These are phyloP conservation scores for Phoenix dactylifera DNA, from an alignment of 176 grass and related monocot species.

Conservation along the genomic window DNA sequence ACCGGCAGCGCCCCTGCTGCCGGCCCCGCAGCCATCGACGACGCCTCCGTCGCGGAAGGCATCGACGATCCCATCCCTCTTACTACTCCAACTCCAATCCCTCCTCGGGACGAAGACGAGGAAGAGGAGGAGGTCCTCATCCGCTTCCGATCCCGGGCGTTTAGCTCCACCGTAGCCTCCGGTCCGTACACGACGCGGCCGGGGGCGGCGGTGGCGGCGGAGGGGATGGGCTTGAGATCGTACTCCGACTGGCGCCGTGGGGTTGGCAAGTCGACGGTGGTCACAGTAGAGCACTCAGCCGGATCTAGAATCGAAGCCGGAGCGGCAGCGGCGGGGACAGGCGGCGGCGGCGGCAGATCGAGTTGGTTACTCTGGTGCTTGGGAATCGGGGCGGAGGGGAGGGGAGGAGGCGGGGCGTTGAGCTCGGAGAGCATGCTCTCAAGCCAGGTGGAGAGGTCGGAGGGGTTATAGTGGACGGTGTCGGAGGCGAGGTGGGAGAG, in stretches of 20 bases:
- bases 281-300: conserved; percentile 45
- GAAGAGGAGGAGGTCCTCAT: conserved; percentile 75
- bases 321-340: conserved; percentile 28
- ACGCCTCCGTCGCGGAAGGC: conserved; percentile 1
- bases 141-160: conserved; percentile 46
- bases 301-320: too few relatives aligned
- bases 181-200: conserved; percentile 1
- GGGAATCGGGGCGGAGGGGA: conserved; percentile 20
- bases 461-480: conserved; percentile 81
- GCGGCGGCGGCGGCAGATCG: not conserved
- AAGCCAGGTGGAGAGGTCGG: conserved; percentile 70
- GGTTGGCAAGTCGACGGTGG: not conserved
- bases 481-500: conserved; percentile 58
- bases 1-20: conserved; percentile 32
- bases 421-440: conserved; percentile 90
- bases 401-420: conserved; percentile 53
- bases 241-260: not conserved
- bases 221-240: conserved; percentile 37
- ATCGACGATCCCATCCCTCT: conserved; percentile 22
- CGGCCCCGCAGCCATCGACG: conserved; percentile 15
- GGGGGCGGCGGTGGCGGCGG: conserved; percentile 3
- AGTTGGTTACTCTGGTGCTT: too few relatives aligned
- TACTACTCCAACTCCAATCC: not conserved
- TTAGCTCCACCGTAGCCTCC: conserved; percentile 21
- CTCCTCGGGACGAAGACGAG: conserved; percentile 55